Base-by-base conservation (phyloP, 2,329 filamentous ascomycete species). In the Lasiodiplodia sp. region DNA sequence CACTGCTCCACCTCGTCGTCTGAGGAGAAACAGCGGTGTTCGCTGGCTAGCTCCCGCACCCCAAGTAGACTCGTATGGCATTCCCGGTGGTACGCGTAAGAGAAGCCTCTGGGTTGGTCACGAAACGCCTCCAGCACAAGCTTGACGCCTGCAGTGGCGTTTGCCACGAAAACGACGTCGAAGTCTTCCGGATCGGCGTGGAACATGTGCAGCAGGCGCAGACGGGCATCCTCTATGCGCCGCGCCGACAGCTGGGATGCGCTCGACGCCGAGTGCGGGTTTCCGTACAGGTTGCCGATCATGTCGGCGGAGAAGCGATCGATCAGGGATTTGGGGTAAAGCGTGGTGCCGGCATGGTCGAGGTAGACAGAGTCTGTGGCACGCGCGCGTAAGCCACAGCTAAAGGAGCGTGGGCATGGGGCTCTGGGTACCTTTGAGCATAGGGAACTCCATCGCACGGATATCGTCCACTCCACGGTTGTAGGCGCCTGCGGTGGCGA, bases 301-400 rank as follows among this genome's bases (percentile, higher is more conserved):
- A 97, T 91, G 69, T 96, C 92, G n/a, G 82, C 79, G 10, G 92
- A 88, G 80, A 97, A 97, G 28, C 83, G 84, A 72, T 95, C 91
- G 79, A 98, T 90, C 28, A 96, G 81, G 37, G 92, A 94, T 78
- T 91, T 95, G 52, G 93, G 85, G 76, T 92, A 93, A 0, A 92
- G 84, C 0, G 94, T 95, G n/a, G 93, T 92, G n/a, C 94, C 95
- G 0, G 94, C 94, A 90, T 98, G 94, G 74, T 98, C 95, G 68
- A 98, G 90, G 78, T 97, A 98, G 57, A 90, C 85, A 11, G 88
- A 88, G 65, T 87, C 92, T 95, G n/a, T 18, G 34, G 52, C 21
- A 47, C 18, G 6, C 34, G 25, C 47, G 40, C 70, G 57, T 73
- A 66, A 74, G 67, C n/a, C 64, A 8, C 11, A 11, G 4, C 18